A percentile compares a stretch with the other conserved stretches of the same genome.
These are phyloP conservation scores for Carex myosuroides DNA, from an alignment of 176 grass and related monocot species.

Conservation along the genomic window DNA sequence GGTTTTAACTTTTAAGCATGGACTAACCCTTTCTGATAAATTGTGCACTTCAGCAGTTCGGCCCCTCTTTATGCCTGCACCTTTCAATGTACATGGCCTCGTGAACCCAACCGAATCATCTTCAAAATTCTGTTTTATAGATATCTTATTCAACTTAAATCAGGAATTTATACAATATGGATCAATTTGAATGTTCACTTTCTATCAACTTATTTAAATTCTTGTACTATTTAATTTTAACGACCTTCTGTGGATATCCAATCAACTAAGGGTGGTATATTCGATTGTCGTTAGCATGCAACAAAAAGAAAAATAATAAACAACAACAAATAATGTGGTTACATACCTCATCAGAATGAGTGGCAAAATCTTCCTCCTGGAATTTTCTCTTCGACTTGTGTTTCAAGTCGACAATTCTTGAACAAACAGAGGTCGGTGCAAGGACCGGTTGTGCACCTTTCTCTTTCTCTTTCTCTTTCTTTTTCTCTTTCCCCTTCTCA, in stretches of 20 bases:
- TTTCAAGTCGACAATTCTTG: conserved; percentile 19
- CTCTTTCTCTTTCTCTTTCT: neutral
- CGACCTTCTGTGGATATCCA: neutral
- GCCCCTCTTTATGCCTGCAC: conserved; percentile 49
- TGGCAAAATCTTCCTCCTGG: neutral
- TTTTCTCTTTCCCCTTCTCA: neutral
- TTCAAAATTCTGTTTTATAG: neutral
- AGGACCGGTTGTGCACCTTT: neutral
- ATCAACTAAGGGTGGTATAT: neutral
- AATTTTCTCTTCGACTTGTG: conserved; percentile 18
- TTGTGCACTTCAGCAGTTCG: conserved; percentile 81
- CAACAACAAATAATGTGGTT: neutral
- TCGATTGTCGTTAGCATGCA: neutral
- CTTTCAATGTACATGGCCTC: conserved; percentile 22
- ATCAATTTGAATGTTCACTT: neutral
- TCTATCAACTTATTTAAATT: neutral
- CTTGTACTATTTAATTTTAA: neutral
- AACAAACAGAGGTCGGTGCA: conserved; percentile 26
- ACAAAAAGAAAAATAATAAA: neutral
- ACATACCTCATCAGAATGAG: conserved; percentile 2
- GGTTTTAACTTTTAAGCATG: neutral
- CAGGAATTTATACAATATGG: neutral
- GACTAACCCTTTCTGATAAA: conserved; percentile 84
- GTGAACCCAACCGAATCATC: conserved; percentile 38
- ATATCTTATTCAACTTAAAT: neutral